These are phyloP conservation scores for Cylindrodendrum hubeiense DNA, from an alignment of 2,329 filamentous ascomycete species.

Conservation along the genomic window DNA sequence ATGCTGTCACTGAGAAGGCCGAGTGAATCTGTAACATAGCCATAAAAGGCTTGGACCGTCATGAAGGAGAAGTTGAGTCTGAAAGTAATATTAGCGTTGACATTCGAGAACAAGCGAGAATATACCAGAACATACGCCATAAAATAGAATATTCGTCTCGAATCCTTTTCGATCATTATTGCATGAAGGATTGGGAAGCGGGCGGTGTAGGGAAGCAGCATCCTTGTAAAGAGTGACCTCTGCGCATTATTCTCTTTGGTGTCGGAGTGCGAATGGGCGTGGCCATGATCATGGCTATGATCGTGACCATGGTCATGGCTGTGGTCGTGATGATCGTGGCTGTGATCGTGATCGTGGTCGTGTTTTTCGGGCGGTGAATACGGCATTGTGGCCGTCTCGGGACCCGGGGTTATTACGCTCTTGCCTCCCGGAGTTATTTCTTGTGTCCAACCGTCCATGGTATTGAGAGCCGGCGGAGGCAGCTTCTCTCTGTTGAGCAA, in stretches of 20 bases:
- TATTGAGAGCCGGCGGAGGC: constrained; percentile 49
- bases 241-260: constrained; percentile 56
- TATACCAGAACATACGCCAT: constrained; percentile 74
- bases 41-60: constrained; percentile 93
- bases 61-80: constrained; percentile 97
- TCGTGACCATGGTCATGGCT: constrained; percentile 43
- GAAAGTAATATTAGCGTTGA: constrained; percentile 24
- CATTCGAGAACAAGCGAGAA: constrained; percentile 23
- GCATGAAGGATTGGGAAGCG: constrained; percentile 84
- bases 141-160: constrained; percentile 95
- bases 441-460: constrained; percentile 55
- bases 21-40: constrained; percentile 91
- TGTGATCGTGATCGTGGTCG: constrained; percentile 43
- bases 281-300: constrained; percentile 33
- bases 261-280: constrained; percentile 42
- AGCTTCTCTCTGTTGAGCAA: constrained; percentile 47
- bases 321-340: constrained; percentile 43
- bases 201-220: constrained; percentile 77
- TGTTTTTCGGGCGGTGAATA: constrained; percentile 48
- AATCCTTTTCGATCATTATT: constrained; percentile 91
- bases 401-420: constrained; percentile 52
- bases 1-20: constrained; percentile 98
- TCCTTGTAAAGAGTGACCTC: constrained; percentile 77
- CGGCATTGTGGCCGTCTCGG: constrained; percentile 43
- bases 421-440: constrained; percentile 56